Percentiles rank a stretch among this genome's conserved stretches.
phyloP scores from a whole-genome alignment of 371 early-diverging fungal species.

The Syncephalastrum contaminatum region DNA sequence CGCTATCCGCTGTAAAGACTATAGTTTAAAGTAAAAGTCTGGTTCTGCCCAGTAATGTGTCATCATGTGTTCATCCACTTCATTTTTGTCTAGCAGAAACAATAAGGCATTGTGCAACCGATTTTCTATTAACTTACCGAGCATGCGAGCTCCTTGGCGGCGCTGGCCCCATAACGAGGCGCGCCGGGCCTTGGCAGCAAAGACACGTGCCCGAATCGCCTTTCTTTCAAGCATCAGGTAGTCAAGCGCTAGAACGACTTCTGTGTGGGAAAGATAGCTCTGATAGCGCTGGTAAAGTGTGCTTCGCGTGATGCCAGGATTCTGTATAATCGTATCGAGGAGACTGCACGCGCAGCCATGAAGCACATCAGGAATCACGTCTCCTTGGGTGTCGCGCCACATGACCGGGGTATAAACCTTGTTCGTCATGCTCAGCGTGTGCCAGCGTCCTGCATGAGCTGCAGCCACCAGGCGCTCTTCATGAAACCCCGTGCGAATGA shows the following conservation, averaged over 20 bases:
- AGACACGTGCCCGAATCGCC: too few relatives aligned
- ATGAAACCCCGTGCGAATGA: background rate
- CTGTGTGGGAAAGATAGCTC: too few relatives aligned
- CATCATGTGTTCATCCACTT: too few relatives aligned
- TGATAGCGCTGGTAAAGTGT: too few relatives aligned
- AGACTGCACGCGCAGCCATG: background rate
- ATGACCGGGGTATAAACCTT: constrained; percentile 2
- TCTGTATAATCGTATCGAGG: background rate
- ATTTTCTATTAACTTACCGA: too few relatives aligned
- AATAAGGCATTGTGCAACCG: too few relatives aligned
- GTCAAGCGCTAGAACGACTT: too few relatives aligned
- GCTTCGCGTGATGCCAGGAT: constrained; percentile 2
- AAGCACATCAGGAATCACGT: constrained; percentile 2
- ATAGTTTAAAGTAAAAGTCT: constrained; percentile 2
- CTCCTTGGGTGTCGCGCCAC: constrained; percentile 4
- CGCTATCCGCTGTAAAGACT: background rate
- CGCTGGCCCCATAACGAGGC: too few relatives aligned
- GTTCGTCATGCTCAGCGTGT: background rate
- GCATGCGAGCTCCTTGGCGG: too few relatives aligned
- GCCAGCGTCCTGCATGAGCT: constrained; percentile 2
- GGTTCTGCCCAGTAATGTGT: constrained; percentile 1
- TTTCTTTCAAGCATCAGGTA: too few relatives aligned
- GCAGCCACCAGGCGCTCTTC: constrained; percentile 1
- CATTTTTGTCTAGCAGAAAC: too few relatives aligned
- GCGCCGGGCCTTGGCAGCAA: too few relatives aligned